Evolutionary conservation across 257 asterid genomes (phyloP).

Genomic region (Primulina tabacum): DNA sequence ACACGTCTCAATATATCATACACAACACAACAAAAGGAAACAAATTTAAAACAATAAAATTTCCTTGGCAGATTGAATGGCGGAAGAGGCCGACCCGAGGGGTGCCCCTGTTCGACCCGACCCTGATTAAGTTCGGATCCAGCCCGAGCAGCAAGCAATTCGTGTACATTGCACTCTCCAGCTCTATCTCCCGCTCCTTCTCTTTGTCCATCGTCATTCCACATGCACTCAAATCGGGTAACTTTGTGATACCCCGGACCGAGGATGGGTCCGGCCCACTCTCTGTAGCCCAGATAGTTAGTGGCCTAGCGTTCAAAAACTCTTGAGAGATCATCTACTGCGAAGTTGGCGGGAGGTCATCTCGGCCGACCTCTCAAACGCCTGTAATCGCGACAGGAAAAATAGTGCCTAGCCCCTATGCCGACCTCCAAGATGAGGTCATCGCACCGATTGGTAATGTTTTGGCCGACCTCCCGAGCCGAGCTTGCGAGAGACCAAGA

Average conservation of each 20-base stretch:
- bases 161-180: slow-evolving; percentile 99
- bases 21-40: not conserved
- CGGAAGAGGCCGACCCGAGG: slow-evolving; percentile 94
- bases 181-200: slow-evolving; percentile 98
- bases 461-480: no score
- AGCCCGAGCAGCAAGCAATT: slow-evolving; percentile 90
- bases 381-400: no score
- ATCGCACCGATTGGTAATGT: no score
- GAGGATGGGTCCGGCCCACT: no score
- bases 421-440: no score
- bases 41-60: not conserved
- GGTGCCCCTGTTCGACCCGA: slow-evolving; percentile 77
- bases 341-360: no score
- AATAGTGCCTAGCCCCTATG: no score
- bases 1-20: not conserved
- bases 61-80: slow-evolving; percentile 95
- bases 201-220: slow-evolving; percentile 98
- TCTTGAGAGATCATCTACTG: no score
- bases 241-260: slow-evolving; percentile 1
- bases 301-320: no score
- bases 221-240: slow-evolving; percentile 31
- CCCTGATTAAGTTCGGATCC: slow-evolving; percentile 89
- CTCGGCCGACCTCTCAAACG: no score
- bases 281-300: no score
- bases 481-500: no score